Evolutionary conservation across 768 basidiomycete species (phyloP).

Genomic region (Mycena venus): DNA sequence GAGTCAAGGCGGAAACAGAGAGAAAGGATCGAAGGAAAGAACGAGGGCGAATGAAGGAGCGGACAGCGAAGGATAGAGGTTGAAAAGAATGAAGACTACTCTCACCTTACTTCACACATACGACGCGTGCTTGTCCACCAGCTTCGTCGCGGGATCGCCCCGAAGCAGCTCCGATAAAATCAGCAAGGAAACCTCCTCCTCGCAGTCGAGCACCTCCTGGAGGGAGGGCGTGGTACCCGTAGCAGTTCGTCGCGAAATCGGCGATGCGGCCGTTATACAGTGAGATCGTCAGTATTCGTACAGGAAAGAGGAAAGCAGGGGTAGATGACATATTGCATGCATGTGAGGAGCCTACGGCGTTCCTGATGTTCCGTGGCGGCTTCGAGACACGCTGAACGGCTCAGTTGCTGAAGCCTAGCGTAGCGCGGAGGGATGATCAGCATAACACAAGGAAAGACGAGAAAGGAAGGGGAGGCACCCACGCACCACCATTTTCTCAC

Average conservation of each 20-base stretch:
- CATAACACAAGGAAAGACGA: conserved; percentile 1
- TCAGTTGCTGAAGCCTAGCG: neutral
- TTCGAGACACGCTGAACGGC: conserved; percentile 86
- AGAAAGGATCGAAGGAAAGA: neutral
- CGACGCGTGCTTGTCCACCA: too few species aligned
- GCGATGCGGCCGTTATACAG: conserved; percentile 82
- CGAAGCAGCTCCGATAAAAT: too few species aligned
- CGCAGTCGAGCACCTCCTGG: conserved; percentile 82
- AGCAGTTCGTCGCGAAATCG: conserved; percentile 89
- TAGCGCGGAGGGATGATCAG: too few species aligned
- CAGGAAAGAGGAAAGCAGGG: conserved; percentile 6
- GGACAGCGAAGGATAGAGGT: neutral
- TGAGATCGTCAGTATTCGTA: too few species aligned
- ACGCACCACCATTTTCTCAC: neutral
- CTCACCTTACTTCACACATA: too few species aligned
- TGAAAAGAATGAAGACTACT: too few species aligned
- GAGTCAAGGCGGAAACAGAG: neutral
- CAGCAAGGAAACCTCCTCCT: conserved; percentile 76
- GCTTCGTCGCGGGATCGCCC: too few species aligned
- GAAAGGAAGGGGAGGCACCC: conserved; percentile 1
- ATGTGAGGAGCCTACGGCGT: conserved; percentile 81
- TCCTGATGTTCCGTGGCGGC: conserved; percentile 82
- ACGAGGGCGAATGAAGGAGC: too few species aligned
- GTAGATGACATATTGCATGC: conserved; percentile 76
- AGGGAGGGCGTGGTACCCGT: conserved; percentile 90